Base-by-base conservation (phyloP, 768 basidiomycete genomes). In the Pilatotrama ljubarskyi region DNA sequence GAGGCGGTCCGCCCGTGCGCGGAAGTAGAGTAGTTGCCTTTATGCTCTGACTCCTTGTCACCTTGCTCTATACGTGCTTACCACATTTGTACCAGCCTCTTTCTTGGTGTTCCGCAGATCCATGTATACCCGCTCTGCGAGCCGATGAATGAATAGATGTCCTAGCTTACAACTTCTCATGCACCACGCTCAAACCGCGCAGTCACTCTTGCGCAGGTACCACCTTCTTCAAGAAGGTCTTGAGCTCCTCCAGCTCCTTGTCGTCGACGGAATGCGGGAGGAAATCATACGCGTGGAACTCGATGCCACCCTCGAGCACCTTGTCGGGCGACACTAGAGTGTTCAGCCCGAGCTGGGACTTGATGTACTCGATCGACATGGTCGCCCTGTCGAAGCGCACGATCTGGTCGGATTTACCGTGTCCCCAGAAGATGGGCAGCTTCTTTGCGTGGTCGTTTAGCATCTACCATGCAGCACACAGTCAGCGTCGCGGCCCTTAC, bases 351-450 rank as follows among this genome's bases (percentile, higher is more conserved):
- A 91, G 68, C 15, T 80, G 66, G 14, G 77, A 70, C 36, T 78
- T 81, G 43, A 95, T 74, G 59, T 82, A 81, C 7, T 85, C 80
- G 37, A 80, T 74, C 8, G 90, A 89, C 49, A 72, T 72, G 54
- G 79, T 70, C 22, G 84, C 84, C 50, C 85, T 77, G 25, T 79
- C 63, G 65, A 78, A 79, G 58, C 79, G 79, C 54, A 97, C 87
- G 22, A 96, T 78, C 7, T 83, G 86, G 74, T 98, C 95, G 15
- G 72, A 78, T 6, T 78, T 81, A 22, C 94, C 94, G 63, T 94
- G 91, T 13, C 90, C 95, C 85, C 91, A 91, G 74, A 96, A 95
- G 26, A 95, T 79, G 1, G 93, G 90, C 20, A 84, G 79, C 48
- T 59, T 79, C 44, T 79, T 74, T 17, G 87, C 84, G 65, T 86